Percentiles rank a stretch among this genome's conserved stretches.
These are phyloP conservation scores for Micromonas commoda DNA, from an alignment of 139 green algal species.

Conservation along the genomic window DNA sequence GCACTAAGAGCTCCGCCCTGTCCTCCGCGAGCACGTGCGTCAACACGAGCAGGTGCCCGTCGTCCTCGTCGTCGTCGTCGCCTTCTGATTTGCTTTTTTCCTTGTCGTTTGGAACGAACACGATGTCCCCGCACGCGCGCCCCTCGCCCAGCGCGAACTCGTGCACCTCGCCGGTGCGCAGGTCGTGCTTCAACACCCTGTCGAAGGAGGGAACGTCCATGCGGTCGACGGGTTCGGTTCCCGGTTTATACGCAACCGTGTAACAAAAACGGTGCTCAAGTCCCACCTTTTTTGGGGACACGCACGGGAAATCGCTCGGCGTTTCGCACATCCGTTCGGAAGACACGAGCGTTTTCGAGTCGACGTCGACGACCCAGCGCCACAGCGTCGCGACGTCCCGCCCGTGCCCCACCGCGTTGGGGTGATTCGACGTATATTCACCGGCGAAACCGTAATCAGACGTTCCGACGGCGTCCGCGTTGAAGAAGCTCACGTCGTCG, in stretches of 20 bases:
- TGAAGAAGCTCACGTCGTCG: not conserved
- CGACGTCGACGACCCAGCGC: constrained; percentile 7
- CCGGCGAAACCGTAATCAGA: too few species aligned
- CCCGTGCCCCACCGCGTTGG: not conserved
- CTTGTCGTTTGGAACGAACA: constrained; percentile 21
- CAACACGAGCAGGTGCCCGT: constrained; percentile 25
- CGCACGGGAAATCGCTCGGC: constrained; percentile 28
- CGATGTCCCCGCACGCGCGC: constrained; percentile 25
- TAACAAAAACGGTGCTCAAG: constrained; percentile 5
- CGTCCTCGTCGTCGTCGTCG: constrained; percentile 11
- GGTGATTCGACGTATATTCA: not conserved
- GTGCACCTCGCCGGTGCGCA: not conserved
- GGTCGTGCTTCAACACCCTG: constrained; percentile 32
- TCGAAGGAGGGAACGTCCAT: constrained; percentile 30
- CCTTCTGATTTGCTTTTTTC: not conserved
- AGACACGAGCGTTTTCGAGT: not conserved
- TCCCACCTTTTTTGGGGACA: constrained; percentile 6
- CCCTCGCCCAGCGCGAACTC: constrained; percentile 13
- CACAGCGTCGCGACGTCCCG: constrained; percentile 4
- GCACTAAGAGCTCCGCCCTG: constrained; percentile 12
- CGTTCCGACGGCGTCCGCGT: too few species aligned
- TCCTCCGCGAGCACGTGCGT: constrained; percentile 5
- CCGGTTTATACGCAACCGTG: not conserved
- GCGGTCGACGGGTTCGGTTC: not conserved
- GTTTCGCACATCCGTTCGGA: constrained; percentile 1